Conservation (phyloP, 768 basidiomycete genomes). For the Lentinula lateritia region DNA sequence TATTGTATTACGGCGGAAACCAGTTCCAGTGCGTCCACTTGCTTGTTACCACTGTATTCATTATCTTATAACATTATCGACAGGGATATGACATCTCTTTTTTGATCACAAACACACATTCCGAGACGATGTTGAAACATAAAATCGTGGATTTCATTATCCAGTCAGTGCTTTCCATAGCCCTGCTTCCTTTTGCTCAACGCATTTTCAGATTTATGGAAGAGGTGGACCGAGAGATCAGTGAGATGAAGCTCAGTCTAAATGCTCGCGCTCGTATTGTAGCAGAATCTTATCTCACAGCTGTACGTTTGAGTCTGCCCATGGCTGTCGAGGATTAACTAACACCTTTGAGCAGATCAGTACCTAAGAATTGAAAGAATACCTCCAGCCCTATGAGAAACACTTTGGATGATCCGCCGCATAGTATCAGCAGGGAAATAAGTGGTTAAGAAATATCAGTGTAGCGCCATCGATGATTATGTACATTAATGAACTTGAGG, state of each 20-base stretch:
- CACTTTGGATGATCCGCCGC: neutral
- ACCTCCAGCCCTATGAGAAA: neutral
- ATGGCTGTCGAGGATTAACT: neutral
- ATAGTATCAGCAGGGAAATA: too few species aligned
- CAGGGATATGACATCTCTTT: slow-evolving; percentile 99
- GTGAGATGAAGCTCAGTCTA: slow-evolving; percentile 96
- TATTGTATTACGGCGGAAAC: slow-evolving; percentile 91
- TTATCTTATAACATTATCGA: neutral
- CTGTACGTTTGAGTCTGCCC: slow-evolving; percentile 45
- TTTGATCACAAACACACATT: slow-evolving; percentile 93
- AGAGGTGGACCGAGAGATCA: slow-evolving; percentile 98
- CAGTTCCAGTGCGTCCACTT: slow-evolving; percentile 61
- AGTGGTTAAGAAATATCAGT: too few species aligned
- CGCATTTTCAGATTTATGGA: slow-evolving; percentile 78
- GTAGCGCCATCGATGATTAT: too few species aligned
- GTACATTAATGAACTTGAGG: too few species aligned
- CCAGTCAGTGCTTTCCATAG: slow-evolving; percentile 50
- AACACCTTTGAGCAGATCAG: neutral
- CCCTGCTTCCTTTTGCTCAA: slow-evolving; percentile 1
- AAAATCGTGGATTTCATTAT: slow-evolving; percentile 99
- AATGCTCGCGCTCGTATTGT: slow-evolving; percentile 96
- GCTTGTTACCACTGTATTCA: neutral
- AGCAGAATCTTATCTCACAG: slow-evolving; percentile 90
- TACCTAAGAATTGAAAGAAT: neutral
- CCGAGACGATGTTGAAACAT: slow-evolving; percentile 99